Base-by-base conservation (phyloP, 192 early-diverging fungal species). In the Mortierella antarctica region DNA sequence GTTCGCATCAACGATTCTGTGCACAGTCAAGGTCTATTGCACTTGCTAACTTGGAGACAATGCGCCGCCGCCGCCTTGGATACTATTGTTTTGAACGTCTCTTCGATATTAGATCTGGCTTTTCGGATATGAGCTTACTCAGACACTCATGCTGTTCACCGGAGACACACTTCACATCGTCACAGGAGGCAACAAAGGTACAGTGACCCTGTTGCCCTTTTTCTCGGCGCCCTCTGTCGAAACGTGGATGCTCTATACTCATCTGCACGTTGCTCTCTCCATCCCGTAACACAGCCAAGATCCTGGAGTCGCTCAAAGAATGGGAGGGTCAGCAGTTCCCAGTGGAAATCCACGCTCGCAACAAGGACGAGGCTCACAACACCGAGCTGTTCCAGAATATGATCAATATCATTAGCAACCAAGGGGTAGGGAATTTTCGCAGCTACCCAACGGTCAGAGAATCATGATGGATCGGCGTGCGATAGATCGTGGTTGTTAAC, bases 111-210 rank as follows among this genome's bases (percentile, higher is more conserved):
- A 99, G 90, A 91, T 89, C 55, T 99, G 97, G 97, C 87, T 97
- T 59, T 87, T 97, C 52, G 96, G 96, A 49, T 94, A 96, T 69
- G 97, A 98, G 76, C 94, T 97, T 66, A 88, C 92, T 4, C 94
- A 98, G 63, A 95, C 95, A 7, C 79, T 97, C 23, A 88, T 95
- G 18, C 60, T 96, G 45, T 84, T 97, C 49, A 92, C 92, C 17
- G 86, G 83, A 41, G 91, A 91, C 74, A 93, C 92, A 72, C 72
- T 95, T 18, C 88, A 91, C 20, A 87, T 99, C 72, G 74, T 96
- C 9, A 93, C 93, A 15, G 93, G 92, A 65, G 83, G 78, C 52
- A 96, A 93, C 71, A 98, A 96, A 85, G 95, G 93, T 92, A 75
- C 52, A 63, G 39, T 13, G 15, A 55, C 15, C 13, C 13, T 48